phyloP scores from a whole-genome alignment of 306 rosid species.

The Luffa aegyptiaca region DNA sequence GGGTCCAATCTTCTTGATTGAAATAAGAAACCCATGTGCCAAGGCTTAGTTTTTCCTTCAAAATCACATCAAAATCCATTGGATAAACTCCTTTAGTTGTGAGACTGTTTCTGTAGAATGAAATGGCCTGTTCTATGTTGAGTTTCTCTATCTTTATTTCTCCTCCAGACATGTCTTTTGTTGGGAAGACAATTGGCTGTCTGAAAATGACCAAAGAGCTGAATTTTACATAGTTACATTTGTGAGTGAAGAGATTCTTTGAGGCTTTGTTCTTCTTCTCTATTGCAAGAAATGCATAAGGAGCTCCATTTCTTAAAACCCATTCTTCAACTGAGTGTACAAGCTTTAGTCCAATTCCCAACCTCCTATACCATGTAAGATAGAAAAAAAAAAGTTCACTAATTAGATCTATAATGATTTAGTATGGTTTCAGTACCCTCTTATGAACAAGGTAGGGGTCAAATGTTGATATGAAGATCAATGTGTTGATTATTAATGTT shows the following conservation, averaged over 20 bases:
- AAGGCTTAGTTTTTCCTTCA: slow-evolving; percentile 52
- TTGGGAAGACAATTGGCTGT: slow-evolving; percentile 28
- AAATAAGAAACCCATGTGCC: slow-evolving; percentile 72
- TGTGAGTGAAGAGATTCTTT: slow-evolving; percentile 43
- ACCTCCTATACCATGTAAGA: slow-evolving; percentile 11
- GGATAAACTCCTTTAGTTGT: slow-evolving; percentile 42
- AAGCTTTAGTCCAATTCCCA: slow-evolving; percentile 52
- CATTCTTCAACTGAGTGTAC: slow-evolving; percentile 60
- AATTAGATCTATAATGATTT: neutral
- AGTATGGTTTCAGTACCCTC: neutral
- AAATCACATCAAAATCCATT: slow-evolving; percentile 44
- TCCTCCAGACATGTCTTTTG: slow-evolving; percentile 22
- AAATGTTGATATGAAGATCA: neutral
- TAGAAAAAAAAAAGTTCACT: no score
- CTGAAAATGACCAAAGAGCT: slow-evolving; percentile 52
- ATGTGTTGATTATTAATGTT: neutral
- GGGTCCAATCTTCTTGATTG: slow-evolving; percentile 36
- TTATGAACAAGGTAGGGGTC: neutral
- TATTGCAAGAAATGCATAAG: slow-evolving; percentile 47
- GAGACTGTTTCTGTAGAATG: slow-evolving; percentile 32
- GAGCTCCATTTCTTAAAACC: slow-evolving; percentile 59
- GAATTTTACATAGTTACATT: slow-evolving; percentile 44
- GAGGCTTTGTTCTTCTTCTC: slow-evolving; percentile 52
- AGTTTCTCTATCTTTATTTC: slow-evolving; percentile 44
- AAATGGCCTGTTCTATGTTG: slow-evolving; percentile 38